Evolutionary conservation across 1,139 yeast genomes (phyloP), one percentile per base, ranked within the genome.

Genomic region (Candida sojae): DNA sequence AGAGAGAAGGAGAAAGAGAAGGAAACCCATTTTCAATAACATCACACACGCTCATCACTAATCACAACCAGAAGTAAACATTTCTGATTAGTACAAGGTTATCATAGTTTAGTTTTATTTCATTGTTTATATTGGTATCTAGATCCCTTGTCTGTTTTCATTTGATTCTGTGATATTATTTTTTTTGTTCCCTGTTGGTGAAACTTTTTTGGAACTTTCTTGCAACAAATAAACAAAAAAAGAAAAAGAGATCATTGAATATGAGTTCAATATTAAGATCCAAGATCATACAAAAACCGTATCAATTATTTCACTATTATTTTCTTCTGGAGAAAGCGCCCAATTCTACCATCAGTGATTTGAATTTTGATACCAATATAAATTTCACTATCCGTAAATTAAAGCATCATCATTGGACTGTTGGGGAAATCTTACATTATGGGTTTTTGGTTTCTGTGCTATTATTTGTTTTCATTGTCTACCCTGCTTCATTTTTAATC

Each of bases 251-350:
- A 37, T 31, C 37, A 40, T 17, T 17, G 3, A 17, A 17, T 17
- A 17, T 42, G 49, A 34, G 37, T 35, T 45, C 45, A 31, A 54
- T 73, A 39, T 68, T 73, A 54, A 65, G 73, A 54, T 69, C 73
- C 33, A 61, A 56, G 49, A 52, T 70, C 37, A 58, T 73, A 38
- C 74, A 69, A 50, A 69, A 64, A 50, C 77, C 78, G 32, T 75
- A 71, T 60, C 75, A 71, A 57, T 60, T 74, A 48, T 77, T 80
- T 63, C 73, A 77, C 56, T 69, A 70, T 57, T 77, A 78, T 62
- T 83, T 83, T 55, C 74, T 82, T 33, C 73, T 77, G 59, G 90
- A 87, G 57, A 83, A 80, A 60, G 80, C 80, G 25, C 76, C 81
- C 1, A 81, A 82, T 45, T 74, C 78, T 48, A 56, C 74, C 23